Percentiles rank a stretch among this genome's conserved stretches.
These are phyloP conservation scores for Salvia splendens DNA, from an alignment of 257 asterid genomes.

Conservation along the genomic window DNA sequence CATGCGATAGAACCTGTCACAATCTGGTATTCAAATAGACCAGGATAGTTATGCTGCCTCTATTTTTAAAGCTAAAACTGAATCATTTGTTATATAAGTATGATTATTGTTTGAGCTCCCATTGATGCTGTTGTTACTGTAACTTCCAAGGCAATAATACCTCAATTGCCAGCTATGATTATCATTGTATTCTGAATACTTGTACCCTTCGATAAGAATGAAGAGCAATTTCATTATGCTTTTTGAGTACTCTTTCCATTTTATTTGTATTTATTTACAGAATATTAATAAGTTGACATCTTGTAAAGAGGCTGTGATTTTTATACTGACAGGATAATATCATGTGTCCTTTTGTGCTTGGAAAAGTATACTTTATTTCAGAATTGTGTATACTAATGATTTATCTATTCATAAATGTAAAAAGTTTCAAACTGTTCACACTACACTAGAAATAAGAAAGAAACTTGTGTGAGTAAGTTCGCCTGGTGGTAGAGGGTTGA, in stretches of 20 bases:
- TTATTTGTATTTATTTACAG: neutral
- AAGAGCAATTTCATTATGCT: neutral
- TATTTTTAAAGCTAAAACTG: slow-evolving; percentile 20
- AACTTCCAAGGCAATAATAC: slow-evolving; percentile 31
- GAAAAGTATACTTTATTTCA: no score
- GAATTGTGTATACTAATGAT: no score
- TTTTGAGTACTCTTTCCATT: neutral
- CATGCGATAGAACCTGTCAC: slow-evolving; percentile 89
- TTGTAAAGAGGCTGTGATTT: no score
- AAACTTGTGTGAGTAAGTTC: no score
- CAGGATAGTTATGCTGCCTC: slow-evolving; percentile 10
- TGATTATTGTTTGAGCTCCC: slow-evolving; percentile 36
- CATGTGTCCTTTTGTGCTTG: no score
- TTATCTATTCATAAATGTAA: no score
- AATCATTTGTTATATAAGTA: slow-evolving; percentile 12
- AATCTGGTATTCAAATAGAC: slow-evolving; percentile 71
- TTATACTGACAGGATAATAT: no score
- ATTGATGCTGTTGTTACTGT: slow-evolving; percentile 24
- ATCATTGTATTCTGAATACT: slow-evolving; percentile 15
- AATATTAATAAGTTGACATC: no score
- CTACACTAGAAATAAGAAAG: no score
- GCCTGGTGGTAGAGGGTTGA: no score
- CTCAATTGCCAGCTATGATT: slow-evolving; percentile 24
- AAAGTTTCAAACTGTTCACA: no score
- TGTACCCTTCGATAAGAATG: slow-evolving; percentile 23